phyloP scores from a whole-genome alignment of 2,329 filamentous ascomycete species.

The Septoria linicola region DNA sequence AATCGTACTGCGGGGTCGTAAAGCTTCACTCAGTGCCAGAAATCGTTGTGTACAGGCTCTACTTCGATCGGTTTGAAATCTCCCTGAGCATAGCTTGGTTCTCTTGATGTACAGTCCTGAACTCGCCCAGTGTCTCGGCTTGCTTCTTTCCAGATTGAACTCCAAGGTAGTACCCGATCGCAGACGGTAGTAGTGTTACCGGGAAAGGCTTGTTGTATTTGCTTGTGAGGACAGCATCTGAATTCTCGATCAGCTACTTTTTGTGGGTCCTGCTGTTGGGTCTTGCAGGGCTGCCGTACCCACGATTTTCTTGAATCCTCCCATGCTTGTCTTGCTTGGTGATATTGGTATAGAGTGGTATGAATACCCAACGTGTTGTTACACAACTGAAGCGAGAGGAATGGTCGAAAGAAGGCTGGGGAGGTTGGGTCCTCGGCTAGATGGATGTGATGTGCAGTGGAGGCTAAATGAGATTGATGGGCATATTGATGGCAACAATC shows the following conservation, averaged over 20 bases:
- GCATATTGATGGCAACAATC: too few species aligned
- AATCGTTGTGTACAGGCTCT: not conserved
- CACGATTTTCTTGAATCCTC: conserved; percentile 23
- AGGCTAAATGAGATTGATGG: too few species aligned
- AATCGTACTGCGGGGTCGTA: not conserved
- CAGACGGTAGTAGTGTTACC: conserved; percentile 35
- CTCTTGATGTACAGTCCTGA: conserved; percentile 28
- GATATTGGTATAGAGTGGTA: not conserved
- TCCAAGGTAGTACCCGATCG: conserved; percentile 35
- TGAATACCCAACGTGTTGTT: not conserved
- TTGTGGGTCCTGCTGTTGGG: too few species aligned
- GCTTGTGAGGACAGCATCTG: conserved; percentile 34
- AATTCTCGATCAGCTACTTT: too few species aligned
- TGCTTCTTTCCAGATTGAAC: conserved; percentile 36
- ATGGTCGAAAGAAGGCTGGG: not conserved
- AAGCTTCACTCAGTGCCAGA: too few species aligned
- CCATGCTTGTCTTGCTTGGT: conserved; percentile 7
- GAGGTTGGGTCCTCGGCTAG: not conserved
- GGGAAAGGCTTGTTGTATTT: conserved; percentile 39
- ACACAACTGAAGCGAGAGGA: not conserved
- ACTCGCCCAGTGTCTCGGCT: conserved; percentile 31
- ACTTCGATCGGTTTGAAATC: conserved; percentile 26
- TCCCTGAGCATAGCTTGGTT: conserved; percentile 27
- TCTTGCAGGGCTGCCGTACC: conserved; percentile 14
- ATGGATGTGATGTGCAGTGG: not conserved